Percentiles rank a stretch among this genome's conserved stretches.
phyloP scores from a whole-genome alignment of 2,329 filamentous ascomycete genomes.

The Pseudocercospora fuligena region DNA sequence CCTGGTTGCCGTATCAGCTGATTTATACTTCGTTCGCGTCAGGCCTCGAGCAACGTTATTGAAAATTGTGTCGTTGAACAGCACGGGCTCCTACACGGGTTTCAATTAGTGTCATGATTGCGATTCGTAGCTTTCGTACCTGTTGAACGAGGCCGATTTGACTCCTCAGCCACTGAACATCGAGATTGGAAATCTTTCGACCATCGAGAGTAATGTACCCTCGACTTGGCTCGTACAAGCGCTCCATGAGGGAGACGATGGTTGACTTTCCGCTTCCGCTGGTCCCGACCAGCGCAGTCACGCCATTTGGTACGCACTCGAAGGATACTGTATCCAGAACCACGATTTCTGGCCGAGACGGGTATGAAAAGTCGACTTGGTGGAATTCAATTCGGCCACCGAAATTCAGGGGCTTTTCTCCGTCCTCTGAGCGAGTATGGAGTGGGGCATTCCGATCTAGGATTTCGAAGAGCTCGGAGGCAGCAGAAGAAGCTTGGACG shows the following conservation, averaged over 20 bases:
- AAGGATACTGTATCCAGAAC: background rate
- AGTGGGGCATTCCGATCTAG: background rate
- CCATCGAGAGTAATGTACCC: constrained; percentile 3
- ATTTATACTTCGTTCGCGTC: background rate
- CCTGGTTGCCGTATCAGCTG: background rate
- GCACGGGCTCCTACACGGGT: background rate
- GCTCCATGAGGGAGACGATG: background rate
- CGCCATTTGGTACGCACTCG: background rate
- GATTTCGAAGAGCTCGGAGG: constrained; percentile 6
- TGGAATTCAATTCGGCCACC: background rate
- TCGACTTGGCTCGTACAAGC: background rate
- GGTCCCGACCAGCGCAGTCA: background rate
- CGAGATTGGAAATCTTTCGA: background rate
- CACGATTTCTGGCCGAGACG: background rate
- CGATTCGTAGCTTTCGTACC: background rate
- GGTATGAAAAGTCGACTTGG: constrained; percentile 2
- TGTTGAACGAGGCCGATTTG: constrained; percentile 2
- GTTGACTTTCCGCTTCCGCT: background rate
- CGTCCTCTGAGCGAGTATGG: background rate
- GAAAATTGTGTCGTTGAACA: constrained; percentile 5
- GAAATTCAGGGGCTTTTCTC: background rate
- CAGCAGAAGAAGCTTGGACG: constrained; percentile 9
- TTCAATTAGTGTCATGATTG: background rate
- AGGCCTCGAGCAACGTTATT: constrained; percentile 1
- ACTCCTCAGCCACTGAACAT: background rate